Conservation (phyloP, 179 eudicot genomes). For the Amaranthus tricolor region DNA sequence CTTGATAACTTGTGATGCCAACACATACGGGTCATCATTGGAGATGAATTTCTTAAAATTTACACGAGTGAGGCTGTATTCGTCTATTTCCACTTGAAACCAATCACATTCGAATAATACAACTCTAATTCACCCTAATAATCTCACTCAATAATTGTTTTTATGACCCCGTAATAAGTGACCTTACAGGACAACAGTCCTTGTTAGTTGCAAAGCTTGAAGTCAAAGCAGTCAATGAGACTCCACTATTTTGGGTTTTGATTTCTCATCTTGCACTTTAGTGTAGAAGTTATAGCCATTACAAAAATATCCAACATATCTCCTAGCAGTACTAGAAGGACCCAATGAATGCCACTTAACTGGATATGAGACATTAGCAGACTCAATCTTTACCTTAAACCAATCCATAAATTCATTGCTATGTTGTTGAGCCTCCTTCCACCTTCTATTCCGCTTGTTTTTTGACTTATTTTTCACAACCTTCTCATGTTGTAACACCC, state of each 20-base stretch:
- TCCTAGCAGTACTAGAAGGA: neutral
- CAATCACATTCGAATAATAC: neutral
- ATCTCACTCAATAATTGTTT: neutral
- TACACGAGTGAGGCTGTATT: neutral
- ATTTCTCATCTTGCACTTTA: neutral
- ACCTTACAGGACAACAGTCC: neutral
- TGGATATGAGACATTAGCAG: neutral
- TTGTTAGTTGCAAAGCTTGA: neutral
- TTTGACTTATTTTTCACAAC: neutral
- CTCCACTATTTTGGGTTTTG: neutral
- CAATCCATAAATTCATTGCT: constrained; percentile 4
- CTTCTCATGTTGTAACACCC: constrained; percentile 8
- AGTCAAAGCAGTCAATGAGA: neutral
- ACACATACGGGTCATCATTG: neutral
- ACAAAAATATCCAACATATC: neutral
- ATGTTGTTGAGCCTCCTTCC: neutral
- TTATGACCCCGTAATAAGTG: neutral
- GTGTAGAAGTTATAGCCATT: constrained; percentile 6
- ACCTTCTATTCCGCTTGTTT: neutral
- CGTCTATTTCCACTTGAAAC: neutral
- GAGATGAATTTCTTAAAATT: neutral
- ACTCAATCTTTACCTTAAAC: neutral
- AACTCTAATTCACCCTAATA: neutral
- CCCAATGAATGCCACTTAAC: constrained; percentile 4
- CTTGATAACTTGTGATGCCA: neutral